Evolutionary conservation across 106 monocot species (phyloP), one percentile per base, ranked within the genome.

Genomic region (Dendrobium huoshanense): DNA sequence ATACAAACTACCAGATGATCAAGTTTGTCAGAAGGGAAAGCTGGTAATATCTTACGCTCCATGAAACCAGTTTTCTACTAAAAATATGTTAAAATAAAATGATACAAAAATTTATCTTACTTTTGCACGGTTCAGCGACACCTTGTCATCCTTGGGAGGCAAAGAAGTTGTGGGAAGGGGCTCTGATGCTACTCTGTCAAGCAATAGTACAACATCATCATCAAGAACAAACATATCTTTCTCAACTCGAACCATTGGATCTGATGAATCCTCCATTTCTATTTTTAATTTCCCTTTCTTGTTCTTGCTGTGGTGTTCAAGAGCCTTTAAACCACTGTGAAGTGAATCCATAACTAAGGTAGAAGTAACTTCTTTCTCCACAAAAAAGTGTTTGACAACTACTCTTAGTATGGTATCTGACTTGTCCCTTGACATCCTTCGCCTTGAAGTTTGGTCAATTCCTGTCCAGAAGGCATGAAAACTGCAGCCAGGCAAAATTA

Each of bases 301-400:
- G 79, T 81, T 88, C 81, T 89, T 88, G 85, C 86, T 93, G 82
- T 93, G 95, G 72, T 51, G 84, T 78, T 95, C 95, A 73, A 99
- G 88, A 80, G 91, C 89, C 78, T 83, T 95, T 33, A 99, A 59
- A 49, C 98, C 98, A 85, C 98, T 93, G 41, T 99, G 91, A 0
- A 99, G 89, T 22, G 91, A 95, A 87, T 99, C 98, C 92, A 99
- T 99, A 44, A 99, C 93, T 84, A 99, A 84, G 41, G 98, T 99
- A 41, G 98, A 99, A 64, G 98, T 99, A 16, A 95, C 98, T 80
- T 99, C 98, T 85, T 99, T 95, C 83, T 99, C 98, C 27, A 92
- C 82, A 77, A 99, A 99, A 76, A 99, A 95, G 41, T 93, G 88
- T 54, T 99, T 95, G 19, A 99, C 93, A 58, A 90, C 87, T 55